These are phyloP conservation scores for Mortierella sp. DNA, from an alignment of 371 early-diverging fungal genomes.

Conservation along the genomic window DNA sequence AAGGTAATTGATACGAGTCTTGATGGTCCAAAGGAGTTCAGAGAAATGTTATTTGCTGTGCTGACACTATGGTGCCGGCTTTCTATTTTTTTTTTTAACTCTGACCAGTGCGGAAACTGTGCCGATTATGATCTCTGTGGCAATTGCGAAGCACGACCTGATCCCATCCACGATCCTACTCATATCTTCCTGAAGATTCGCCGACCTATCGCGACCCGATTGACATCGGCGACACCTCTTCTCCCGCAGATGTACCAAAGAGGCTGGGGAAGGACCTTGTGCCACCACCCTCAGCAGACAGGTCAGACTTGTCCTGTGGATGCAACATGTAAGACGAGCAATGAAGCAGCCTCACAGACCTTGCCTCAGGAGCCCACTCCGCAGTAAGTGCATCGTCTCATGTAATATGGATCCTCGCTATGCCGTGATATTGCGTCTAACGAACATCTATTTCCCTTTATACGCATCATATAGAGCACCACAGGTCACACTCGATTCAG, in stretches of 20 bases:
- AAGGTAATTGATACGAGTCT: conserved; percentile 54
- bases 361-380: neutral
- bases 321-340: neutral
- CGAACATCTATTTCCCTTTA: neutral
- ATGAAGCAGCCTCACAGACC: conserved; percentile 7
- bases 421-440: no score
- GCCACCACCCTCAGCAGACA: conserved; percentile 19
- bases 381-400: neutral
- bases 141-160: conserved; percentile 60
- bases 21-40: no score
- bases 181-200: conserved; percentile 71
- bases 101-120: conserved; percentile 67
- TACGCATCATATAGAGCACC: conserved; percentile 3
- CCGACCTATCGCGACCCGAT: conserved; percentile 23
- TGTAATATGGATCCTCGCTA: neutral
- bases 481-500: conserved; percentile 32
- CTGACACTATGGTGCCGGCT: no score
- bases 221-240: conserved; percentile 19
- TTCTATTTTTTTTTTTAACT: neutral
- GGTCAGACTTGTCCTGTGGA: conserved; percentile 20
- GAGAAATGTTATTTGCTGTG: no score
- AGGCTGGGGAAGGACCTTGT: conserved; percentile 39
- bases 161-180: conserved; percentile 55
- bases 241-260: conserved; percentile 45
- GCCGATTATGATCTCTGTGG: conserved; percentile 67